Evolutionary conservation across 2,329 filamentous ascomycete species (phyloP).

Genomic region (Ampelomyces quisqualis): DNA sequence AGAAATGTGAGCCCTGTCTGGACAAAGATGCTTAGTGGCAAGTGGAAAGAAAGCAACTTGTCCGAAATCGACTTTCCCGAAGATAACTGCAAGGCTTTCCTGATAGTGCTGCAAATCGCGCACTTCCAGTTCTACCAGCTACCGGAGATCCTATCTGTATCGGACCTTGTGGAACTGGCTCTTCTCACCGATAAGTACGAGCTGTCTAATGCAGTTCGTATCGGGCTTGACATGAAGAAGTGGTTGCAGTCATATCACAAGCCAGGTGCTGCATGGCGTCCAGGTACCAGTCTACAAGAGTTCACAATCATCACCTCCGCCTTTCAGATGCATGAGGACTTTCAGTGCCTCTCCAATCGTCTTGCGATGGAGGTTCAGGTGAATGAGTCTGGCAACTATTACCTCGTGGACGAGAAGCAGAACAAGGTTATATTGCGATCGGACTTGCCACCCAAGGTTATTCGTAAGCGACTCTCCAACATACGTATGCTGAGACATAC

Average conservation of each 20-base stretch:
- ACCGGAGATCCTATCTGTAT: not conserved
- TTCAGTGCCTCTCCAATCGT: not conserved
- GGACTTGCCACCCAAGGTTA: not conserved
- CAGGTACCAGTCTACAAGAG: not conserved
- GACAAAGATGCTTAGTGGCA: conserved; percentile 7
- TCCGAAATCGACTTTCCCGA: conserved; percentile 6
- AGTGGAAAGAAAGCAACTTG: conserved; percentile 2
- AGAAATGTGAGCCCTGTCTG: conserved; percentile 7
- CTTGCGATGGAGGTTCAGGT: not conserved
- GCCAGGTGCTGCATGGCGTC: not conserved
- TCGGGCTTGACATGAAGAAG: not conserved
- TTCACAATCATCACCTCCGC: not conserved
- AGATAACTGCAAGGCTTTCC: conserved; percentile 3
- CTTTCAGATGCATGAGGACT: not conserved
- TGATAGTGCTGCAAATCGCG: conserved; percentile 2
- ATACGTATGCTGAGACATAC: not conserved
- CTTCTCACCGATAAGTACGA: not conserved
- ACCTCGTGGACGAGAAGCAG: not conserved
- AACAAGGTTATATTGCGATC: not conserved
- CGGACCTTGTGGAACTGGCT: not conserved
- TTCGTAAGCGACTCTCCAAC: not conserved
- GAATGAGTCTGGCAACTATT: not conserved
- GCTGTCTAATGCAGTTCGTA: not conserved
- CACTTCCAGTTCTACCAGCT: conserved; percentile 3
- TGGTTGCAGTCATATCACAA: not conserved